Percentiles rank a stretch among this genome's conserved stretches.
Evolutionary conservation across 2,329 filamentous ascomycete genomes (phyloP).

Genomic region (Apiospora saccharicola): DNA sequence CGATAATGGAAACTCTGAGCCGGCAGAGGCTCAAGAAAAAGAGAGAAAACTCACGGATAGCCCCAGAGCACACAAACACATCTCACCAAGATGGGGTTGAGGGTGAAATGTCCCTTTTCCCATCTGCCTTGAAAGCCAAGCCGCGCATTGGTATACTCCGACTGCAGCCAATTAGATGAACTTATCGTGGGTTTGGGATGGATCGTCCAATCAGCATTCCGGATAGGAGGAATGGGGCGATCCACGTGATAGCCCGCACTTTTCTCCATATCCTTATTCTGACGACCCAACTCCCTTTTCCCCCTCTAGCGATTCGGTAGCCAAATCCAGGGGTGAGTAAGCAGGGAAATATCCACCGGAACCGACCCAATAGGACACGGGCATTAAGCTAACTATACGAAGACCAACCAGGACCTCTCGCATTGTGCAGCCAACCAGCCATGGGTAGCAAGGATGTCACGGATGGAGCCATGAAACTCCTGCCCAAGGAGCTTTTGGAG

Average conservation of each 20-base stretch:
- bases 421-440: not conserved
- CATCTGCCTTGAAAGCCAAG: no score
- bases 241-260: constrained; percentile 4
- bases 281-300: not conserved
- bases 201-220: not conserved
- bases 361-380: not conserved
- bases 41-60: no score
- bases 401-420: not conserved
- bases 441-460: not conserved
- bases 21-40: no score
- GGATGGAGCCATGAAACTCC: constrained; percentile 23
- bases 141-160: not conserved
- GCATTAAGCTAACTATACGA: not conserved
- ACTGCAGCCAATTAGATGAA: not conserved
- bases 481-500: constrained; percentile 54
- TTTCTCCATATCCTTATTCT: constrained; percentile 17
- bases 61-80: no score
- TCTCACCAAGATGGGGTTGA: no score
- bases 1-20: no score
- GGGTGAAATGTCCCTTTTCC: not conserved
- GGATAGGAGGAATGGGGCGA: constrained; percentile 8
- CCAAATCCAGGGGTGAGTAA: not conserved
- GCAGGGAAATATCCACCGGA: not conserved
- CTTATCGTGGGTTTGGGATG: not conserved
- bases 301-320: not conserved